Evolutionary conservation across 352 stramenopile genomes (phyloP).

Genomic region (Phytophthora ramorum): DNA sequence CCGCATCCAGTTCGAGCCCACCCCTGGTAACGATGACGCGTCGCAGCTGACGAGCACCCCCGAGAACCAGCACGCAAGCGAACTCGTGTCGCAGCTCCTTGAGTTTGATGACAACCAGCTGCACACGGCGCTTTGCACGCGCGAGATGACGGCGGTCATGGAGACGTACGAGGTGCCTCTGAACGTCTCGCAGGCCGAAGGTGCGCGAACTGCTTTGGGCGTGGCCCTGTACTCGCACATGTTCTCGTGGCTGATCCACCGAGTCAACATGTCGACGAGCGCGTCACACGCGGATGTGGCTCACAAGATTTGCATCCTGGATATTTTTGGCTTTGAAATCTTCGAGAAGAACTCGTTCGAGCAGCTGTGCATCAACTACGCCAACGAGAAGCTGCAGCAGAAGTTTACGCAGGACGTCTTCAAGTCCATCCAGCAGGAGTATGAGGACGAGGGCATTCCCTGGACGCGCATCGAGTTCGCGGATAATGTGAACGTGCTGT

Average conservation of each 20-base stretch:
- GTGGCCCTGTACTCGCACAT: constrained; percentile 94
- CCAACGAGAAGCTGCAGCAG: constrained; percentile 95
- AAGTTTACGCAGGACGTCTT: constrained; percentile 96
- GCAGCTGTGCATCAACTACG: constrained; percentile 97
- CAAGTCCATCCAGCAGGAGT: constrained; percentile 95
- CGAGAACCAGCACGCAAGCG: constrained; percentile 55
- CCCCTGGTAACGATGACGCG: constrained; percentile 69
- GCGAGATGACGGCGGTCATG: constrained; percentile 82
- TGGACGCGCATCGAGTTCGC: constrained; percentile 92
- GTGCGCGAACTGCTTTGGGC: constrained; percentile 75
- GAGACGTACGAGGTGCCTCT: constrained; percentile 90
- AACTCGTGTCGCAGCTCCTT: constrained; percentile 69
- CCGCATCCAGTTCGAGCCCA: constrained; percentile 66
- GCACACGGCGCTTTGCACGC: constrained; percentile 73
- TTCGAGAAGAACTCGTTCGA: constrained; percentile 97
- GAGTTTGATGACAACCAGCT: constrained; percentile 72
- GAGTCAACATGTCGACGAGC: constrained; percentile 82
- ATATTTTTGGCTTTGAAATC: constrained; percentile 99
- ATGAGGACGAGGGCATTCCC: constrained; percentile 95
- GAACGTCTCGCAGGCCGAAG: constrained; percentile 79
- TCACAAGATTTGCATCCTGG: constrained; percentile 92
- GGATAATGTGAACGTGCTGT: constrained; percentile 93
- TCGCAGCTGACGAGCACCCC: constrained; percentile 63
- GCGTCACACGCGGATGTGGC: constrained; percentile 54
- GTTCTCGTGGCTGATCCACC: constrained; percentile 97